phyloP scores from a whole-genome alignment of 1,284 basidiomycete genomes.

The Sphaerobolus stellatus region DNA sequence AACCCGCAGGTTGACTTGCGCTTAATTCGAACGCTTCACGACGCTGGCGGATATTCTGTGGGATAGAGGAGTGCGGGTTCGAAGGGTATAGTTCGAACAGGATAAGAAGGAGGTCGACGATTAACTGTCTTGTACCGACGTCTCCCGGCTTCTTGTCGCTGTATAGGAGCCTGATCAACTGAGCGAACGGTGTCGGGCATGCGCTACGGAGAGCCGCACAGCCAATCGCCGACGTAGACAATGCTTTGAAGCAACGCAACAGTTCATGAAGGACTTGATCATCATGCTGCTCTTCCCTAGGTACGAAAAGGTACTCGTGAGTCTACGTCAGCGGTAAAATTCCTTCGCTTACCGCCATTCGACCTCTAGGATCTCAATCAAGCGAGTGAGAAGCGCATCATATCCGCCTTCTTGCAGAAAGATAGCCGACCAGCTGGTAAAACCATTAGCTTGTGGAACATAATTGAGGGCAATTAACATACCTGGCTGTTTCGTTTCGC shows the following conservation, averaged over 20 bases:
- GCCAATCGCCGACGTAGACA: slow-evolving; percentile 86
- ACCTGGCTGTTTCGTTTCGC: slow-evolving; percentile 85
- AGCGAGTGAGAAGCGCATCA: slow-evolving; percentile 72
- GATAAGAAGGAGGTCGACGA: slow-evolving; percentile 80
- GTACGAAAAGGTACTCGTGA: slow-evolving; percentile 8
- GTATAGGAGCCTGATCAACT: slow-evolving; percentile 82
- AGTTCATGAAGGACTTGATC: slow-evolving; percentile 93
- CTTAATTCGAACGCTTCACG: slow-evolving; percentile 54
- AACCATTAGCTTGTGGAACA: slow-evolving; percentile 9
- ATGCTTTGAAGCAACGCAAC: slow-evolving; percentile 89
- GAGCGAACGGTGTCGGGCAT: slow-evolving; percentile 83
- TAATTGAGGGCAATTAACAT: slow-evolving; percentile 19
- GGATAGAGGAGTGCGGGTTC: slow-evolving; percentile 56
- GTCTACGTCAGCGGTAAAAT: neutral
- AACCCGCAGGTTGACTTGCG: slow-evolving; percentile 29
- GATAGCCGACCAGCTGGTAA: slow-evolving; percentile 82
- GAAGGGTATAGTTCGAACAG: slow-evolving; percentile 83
- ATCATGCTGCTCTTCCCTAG: slow-evolving; percentile 95
- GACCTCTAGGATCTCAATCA: slow-evolving; percentile 92
- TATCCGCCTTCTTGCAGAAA: slow-evolving; percentile 88
- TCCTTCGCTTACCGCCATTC: slow-evolving; percentile 88
- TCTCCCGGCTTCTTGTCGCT: slow-evolving; percentile 98
- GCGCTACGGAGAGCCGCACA: slow-evolving; percentile 79
- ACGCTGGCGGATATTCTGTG: slow-evolving; percentile 33
- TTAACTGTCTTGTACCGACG: slow-evolving; percentile 83